A percentile compares a stretch with the other conserved stretches of the same genome.
Conservation (phyloP, 2,329 filamentous ascomycete species). For the Tolypocladium pustulatum region DNA sequence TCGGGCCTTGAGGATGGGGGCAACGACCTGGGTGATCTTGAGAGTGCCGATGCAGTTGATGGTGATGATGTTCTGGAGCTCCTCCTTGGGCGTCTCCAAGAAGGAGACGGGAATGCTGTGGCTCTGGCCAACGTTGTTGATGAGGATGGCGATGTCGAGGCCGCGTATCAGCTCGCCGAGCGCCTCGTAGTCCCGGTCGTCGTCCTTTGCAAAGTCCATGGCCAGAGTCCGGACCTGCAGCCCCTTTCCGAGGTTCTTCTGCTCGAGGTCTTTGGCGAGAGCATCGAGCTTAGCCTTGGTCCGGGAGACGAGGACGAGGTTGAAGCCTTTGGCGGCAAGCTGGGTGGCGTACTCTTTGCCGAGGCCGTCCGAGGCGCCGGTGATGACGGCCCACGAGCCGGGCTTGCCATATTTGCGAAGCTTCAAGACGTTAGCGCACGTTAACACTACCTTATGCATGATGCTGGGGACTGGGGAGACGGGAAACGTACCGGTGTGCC, state of each 20-base stretch:
- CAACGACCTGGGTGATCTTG: constrained; percentile 74
- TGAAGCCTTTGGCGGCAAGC: constrained; percentile 85
- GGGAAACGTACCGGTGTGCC: constrained; percentile 46
- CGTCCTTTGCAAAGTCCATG: constrained; percentile 84
- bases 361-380: constrained; percentile 90
- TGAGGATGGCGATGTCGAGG: constrained; percentile 73
- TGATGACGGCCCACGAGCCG: constrained; percentile 89
- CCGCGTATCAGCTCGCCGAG: constrained; percentile 58
- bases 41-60: constrained; percentile 93
- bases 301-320: constrained; percentile 87
- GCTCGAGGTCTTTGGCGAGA: constrained; percentile 64
- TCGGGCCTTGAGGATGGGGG: constrained; percentile 73
- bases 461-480: background rate
- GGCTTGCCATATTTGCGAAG: constrained; percentile 83
- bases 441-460: background rate
- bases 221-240: constrained; percentile 68
- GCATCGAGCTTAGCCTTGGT: constrained; percentile 83
- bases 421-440: constrained; percentile 31
- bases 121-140: constrained; percentile 96
- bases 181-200: constrained; percentile 67
- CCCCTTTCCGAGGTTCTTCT: constrained; percentile 49
- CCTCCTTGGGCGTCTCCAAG: constrained; percentile 63
- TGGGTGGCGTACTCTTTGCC: constrained; percentile 94
- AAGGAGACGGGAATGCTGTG: constrained; percentile 91
- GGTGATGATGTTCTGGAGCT: constrained; percentile 82